phyloP scores from a whole-genome alignment of 495 filamentous ascomycete species.

The Parathielavia appendiculata region DNA sequence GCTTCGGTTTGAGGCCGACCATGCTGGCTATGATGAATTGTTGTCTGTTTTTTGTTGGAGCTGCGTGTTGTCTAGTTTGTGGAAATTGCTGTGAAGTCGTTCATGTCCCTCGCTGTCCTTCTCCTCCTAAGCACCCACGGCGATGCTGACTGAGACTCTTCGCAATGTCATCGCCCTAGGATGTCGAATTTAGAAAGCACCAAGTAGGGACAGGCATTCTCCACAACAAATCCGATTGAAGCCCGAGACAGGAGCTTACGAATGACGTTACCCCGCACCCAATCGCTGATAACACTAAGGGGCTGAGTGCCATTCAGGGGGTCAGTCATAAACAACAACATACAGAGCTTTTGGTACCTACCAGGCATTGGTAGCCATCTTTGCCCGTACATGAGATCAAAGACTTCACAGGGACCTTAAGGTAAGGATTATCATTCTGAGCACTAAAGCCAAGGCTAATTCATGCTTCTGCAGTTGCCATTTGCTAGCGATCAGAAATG shows the following conservation, averaged over 20 bases:
- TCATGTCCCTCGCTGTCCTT: not conserved
- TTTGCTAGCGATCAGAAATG: not conserved
- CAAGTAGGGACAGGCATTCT: slow-evolving; percentile 1
- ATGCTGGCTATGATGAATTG: slow-evolving; percentile 45
- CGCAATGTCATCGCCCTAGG: not conserved
- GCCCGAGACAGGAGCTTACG: not conserved
- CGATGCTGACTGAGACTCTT: not conserved
- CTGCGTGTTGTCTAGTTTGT: slow-evolving; percentile 5
- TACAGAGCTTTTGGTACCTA: too few relatives aligned
- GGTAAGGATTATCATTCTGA: too few relatives aligned
- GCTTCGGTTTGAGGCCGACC: slow-evolving; percentile 69
- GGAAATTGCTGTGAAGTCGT: not conserved
- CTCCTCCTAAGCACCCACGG: not conserved
- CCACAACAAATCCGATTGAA: not conserved
- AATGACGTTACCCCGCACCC: slow-evolving; percentile 4
- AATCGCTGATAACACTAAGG: not conserved
- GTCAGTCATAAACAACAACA: not conserved
- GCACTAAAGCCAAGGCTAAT: too few relatives aligned
- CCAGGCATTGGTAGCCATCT: too few relatives aligned
- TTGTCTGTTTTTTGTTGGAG: not conserved
- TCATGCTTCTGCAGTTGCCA: too few relatives aligned
- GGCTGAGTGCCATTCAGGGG: not conserved
- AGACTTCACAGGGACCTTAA: too few relatives aligned
- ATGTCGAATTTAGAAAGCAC: not conserved
- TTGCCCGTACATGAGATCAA: too few relatives aligned